Base-by-base conservation (phyloP, 331 rosid genomes). In the Pyracantha coccinea region DNA sequence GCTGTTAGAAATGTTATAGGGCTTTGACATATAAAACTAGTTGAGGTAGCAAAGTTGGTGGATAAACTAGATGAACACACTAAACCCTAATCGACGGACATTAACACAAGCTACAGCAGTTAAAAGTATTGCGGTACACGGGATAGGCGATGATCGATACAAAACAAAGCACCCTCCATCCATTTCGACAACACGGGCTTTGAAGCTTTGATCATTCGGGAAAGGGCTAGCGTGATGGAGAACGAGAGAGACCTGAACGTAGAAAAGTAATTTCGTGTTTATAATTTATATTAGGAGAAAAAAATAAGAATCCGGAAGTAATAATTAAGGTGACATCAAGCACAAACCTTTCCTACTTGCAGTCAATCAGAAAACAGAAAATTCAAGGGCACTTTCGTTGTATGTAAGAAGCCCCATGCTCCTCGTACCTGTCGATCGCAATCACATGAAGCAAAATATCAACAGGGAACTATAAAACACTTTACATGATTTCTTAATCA, bases 341-440 rank as follows among this genome's bases (percentile, higher is more conserved):
- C 67, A 78, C 72, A 67, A 68, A 77, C 73, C 76, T 53, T 71
- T 17, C 21, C 44, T 72, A 69, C 69, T 19, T 35, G 21, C 20
- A n/a, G 69, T 38, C 7, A 12, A 28, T 9, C 69, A 35, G 25
- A 59, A 61, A 45, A 62, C 47, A 11, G 24, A 63, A 72, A 11
- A 6, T 68, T 87, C 80, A 95, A 28, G 99, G 97, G 86, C 97
- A 95, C 75, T 92, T 95, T 88, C 99, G 88, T 76, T 92, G 99
- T 73, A 95, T 81, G 72, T 90, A 95, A 17, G 99, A 89, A 82
- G 99, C 97, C 47, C 99, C 99, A 75, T 95, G 99, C 87, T 95
- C 99, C 83, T 95, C 99, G 28, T 89, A 95, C 96, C 99, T 95
- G 82, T 77, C 72, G 66, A 66, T 76, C 7, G 28, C 68, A 70